Percentiles rank a stretch among this genome's conserved stretches.
Conservation (phyloP, 2,329 filamentous ascomycete species). For the Paracamarosporium sp. region DNA sequence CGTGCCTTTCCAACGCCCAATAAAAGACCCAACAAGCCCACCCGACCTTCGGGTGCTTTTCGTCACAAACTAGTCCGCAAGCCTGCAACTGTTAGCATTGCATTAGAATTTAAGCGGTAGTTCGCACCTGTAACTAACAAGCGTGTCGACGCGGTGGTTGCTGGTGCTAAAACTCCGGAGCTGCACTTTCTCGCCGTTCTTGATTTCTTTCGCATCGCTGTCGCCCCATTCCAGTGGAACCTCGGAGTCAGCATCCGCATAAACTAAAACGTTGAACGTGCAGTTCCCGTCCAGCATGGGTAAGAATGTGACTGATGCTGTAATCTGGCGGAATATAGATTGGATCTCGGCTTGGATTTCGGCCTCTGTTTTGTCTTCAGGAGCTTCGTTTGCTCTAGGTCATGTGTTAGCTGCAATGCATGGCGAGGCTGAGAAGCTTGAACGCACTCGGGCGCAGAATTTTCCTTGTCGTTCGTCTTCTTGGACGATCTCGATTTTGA, state of each 20-base stretch:
- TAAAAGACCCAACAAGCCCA: neutral
- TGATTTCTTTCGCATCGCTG: constrained; percentile 96
- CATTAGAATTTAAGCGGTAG: too few relatives aligned
- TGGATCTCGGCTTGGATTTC: constrained; percentile 97
- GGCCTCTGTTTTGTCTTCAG: constrained; percentile 80
- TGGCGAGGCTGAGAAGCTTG: neutral
- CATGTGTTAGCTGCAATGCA: constrained; percentile 25
- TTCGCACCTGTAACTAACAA: constrained; percentile 81
- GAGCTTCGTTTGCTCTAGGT: constrained; percentile 32
- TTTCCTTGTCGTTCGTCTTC: constrained; percentile 71
- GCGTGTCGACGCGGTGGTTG: constrained; percentile 90
- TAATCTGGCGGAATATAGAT: constrained; percentile 96
- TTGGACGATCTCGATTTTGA: constrained; percentile 58
- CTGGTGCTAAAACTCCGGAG: constrained; percentile 94
- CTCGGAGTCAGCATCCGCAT: constrained; percentile 94
- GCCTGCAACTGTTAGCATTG: neutral
- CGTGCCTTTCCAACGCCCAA: neutral
- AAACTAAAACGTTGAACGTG: constrained; percentile 98
- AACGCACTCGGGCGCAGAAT: constrained; percentile 63
- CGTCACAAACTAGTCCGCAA: constrained; percentile 1
- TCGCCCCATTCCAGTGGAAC: constrained; percentile 99
- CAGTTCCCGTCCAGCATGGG: constrained; percentile 93
- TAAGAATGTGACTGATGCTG: constrained; percentile 94
- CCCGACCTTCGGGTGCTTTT: neutral
- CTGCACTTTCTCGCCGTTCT: constrained; percentile 93